phyloP scores from a whole-genome alignment of 192 early-diverging fungal species.

The Coemansia guatemalensis region DNA sequence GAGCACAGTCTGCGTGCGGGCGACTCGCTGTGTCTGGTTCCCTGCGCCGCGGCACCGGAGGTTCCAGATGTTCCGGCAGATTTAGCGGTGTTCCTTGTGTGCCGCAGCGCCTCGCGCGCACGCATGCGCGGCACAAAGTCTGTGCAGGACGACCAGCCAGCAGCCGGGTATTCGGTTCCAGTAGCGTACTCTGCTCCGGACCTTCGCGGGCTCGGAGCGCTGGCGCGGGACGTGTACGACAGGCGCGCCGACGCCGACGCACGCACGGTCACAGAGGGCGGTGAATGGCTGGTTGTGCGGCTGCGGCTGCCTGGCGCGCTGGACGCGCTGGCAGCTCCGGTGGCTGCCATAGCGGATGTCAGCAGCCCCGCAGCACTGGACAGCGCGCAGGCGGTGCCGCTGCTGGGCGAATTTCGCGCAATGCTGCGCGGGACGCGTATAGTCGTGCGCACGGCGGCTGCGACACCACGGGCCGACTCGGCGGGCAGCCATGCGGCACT shows the following conservation, averaged over 20 bases:
- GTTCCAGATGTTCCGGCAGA: not conserved
- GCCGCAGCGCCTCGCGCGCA: slow-evolving; percentile 4
- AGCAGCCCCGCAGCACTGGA: slow-evolving; percentile 24
- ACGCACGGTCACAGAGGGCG: not conserved
- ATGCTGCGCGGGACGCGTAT: slow-evolving; percentile 45
- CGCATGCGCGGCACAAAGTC: not conserved
- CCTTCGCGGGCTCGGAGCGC: not conserved
- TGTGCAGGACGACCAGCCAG: slow-evolving; percentile 11
- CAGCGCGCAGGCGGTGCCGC: slow-evolving; percentile 15
- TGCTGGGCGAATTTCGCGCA: slow-evolving; percentile 28
- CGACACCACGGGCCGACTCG: not conserved
- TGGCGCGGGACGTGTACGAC: not conserved
- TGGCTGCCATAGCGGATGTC: slow-evolving; percentile 10
- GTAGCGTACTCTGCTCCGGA: not conserved
- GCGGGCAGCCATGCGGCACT: not conserved
- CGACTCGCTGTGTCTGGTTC: slow-evolving; percentile 24
- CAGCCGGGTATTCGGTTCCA: slow-evolving; percentile 9
- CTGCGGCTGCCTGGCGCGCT: slow-evolving; percentile 14
- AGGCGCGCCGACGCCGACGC: not conserved
- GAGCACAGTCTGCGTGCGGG: slow-evolving; percentile 28
- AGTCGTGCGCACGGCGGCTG: slow-evolving; percentile 15
- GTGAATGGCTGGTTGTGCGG: slow-evolving; percentile 34
- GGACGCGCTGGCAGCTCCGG: not conserved
- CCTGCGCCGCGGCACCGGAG: not conserved
- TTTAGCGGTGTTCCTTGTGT: slow-evolving; percentile 15